Conservation (phyloP, 1,284 basidiomycete species). For the Ustanciosporium gigantosporum region DNA sequence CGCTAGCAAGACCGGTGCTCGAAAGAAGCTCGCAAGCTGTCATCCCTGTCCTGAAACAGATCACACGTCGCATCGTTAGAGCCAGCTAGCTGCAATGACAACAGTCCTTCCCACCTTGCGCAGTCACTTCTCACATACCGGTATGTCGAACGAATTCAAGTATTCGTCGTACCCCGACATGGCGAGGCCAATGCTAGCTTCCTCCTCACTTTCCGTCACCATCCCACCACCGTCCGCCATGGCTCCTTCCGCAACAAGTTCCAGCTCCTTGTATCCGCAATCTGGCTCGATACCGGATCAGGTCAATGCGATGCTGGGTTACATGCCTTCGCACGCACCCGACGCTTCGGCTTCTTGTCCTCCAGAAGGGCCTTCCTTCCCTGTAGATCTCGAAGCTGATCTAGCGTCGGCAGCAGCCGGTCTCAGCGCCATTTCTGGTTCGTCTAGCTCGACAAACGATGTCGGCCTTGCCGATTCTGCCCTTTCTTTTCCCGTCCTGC, state of each 20-base stretch:
- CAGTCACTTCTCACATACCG: slow-evolving; percentile 27
- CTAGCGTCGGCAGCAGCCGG: slow-evolving; percentile 21
- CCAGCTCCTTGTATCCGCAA: slow-evolving; percentile 16
- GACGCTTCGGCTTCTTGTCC: slow-evolving; percentile 13
- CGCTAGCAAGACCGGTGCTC: too few relatives aligned
- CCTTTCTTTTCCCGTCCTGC: slow-evolving; percentile 53
- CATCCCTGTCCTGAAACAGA: too few relatives aligned
- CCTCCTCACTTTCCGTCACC: slow-evolving; percentile 1
- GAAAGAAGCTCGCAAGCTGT: too few relatives aligned
- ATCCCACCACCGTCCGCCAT: slow-evolving; percentile 12
- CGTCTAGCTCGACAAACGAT: slow-evolving; percentile 1
- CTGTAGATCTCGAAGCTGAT: slow-evolving; percentile 25
- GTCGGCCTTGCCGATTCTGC: slow-evolving; percentile 10
- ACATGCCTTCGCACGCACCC: slow-evolving; percentile 1
- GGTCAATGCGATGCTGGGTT: slow-evolving; percentile 13
- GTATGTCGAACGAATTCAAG: slow-evolving; percentile 36
- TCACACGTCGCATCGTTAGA: too few relatives aligned
- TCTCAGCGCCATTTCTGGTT: slow-evolving; percentile 5
- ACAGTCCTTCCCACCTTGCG: slow-evolving; percentile 31
- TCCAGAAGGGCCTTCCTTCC: slow-evolving; percentile 20
- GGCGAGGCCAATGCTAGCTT: slow-evolving; percentile 5
- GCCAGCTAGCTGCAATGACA: too few relatives aligned
- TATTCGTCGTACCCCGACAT: slow-evolving; percentile 21
- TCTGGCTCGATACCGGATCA: neutral
- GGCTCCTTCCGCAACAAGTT: slow-evolving; percentile 4